A percentile compares a stretch with the other conserved stretches of the same genome.
phyloP scores from a whole-genome alignment of 2,329 filamentous ascomycete genomes.

The Pseudogymnoascus sp. region DNA sequence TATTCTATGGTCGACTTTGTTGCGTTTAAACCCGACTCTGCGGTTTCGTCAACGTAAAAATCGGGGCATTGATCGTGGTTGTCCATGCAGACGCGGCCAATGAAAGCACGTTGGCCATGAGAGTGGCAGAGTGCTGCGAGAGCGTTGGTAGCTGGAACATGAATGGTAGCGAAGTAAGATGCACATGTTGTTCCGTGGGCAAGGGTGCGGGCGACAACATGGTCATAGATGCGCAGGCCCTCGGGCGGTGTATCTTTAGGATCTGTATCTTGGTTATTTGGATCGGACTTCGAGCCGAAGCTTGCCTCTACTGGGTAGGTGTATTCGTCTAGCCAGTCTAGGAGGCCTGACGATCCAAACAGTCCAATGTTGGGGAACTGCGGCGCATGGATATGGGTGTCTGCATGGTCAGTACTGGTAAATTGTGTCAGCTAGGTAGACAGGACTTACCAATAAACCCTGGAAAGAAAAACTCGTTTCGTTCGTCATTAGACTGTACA shows the following conservation, averaged over 20 bases:
- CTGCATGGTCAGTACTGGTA: constrained; percentile 21
- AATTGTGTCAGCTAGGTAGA: too few species aligned
- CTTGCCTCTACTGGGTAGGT: constrained; percentile 58
- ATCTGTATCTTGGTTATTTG: background rate
- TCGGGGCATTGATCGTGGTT: constrained; percentile 55
- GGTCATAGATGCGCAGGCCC: constrained; percentile 62
- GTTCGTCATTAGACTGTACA: background rate
- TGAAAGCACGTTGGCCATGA: constrained; percentile 77
- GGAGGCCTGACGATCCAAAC: constrained; percentile 21
- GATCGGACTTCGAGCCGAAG: constrained; percentile 31
- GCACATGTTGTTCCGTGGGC: constrained; percentile 88
- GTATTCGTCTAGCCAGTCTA: constrained; percentile 55
- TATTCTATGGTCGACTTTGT: constrained; percentile 56
- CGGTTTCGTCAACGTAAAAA: constrained; percentile 71
- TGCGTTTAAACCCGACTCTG: constrained; percentile 45
- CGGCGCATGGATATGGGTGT: constrained; percentile 62
- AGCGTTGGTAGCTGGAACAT: constrained; percentile 82
- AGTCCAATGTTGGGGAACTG: constrained; percentile 39
- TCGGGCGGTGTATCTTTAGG: constrained; percentile 37
- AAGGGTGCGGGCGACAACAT: constrained; percentile 71
- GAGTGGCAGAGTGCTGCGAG: constrained; percentile 78
- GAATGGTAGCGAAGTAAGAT: constrained; percentile 87
- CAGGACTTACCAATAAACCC: constrained; percentile 61
- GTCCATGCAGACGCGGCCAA: constrained; percentile 94
- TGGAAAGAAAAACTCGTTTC: constrained; percentile 66